Base-by-base conservation (phyloP, 2,329 filamentous ascomycete species). In the Alternaria sp. region DNA sequence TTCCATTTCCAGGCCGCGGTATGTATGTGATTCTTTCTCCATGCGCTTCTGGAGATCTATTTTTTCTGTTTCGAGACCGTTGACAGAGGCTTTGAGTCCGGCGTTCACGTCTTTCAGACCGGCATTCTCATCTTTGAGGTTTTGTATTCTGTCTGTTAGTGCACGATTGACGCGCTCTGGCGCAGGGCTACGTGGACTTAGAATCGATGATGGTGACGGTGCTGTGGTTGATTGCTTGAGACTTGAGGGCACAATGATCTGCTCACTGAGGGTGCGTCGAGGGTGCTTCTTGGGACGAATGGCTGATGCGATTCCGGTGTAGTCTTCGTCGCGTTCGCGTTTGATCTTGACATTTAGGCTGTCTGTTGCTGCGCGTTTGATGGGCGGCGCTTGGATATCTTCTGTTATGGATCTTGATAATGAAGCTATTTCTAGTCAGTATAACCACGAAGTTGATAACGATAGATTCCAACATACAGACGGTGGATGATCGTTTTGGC, bases 401-500 rank as follows among this genome's bases (percentile, higher is more conserved):
- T 66, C 65, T 14, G 57, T 16, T n/a, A 36, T 48, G 39, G 49
- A 54, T 9, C 59, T 56, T 11, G 62, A 55, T 6, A 52, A 57
- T 36, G 51, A 66, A 36, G 59, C 61, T 69, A 11, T 36, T 11
- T 20, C 18, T 38, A 18, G 44, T 61, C 42, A 63, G 57, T 46
- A 39, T 5, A 30, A 30, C 30, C 11, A 16, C 7, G 7, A 7
- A 28, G 78, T 75, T 55, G 34, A 22, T 4, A 24, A 38, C 7
- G 22, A 49, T 38, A 3, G 16, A 26, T 7, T 4, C 36, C 1
- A 20, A 90, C 86, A 86, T 87, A 90, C 14, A 92, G 87, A 30
- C 86, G 80, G 7, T 88, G 87, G 43, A 93, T 80, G 16, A 89
- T 87, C 20, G 82, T 81, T 74, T 88, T 89, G 24, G 90, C 89